phyloP scores from a whole-genome alignment of 140 eudicot genomes.

The Anethum foeniculum region DNA sequence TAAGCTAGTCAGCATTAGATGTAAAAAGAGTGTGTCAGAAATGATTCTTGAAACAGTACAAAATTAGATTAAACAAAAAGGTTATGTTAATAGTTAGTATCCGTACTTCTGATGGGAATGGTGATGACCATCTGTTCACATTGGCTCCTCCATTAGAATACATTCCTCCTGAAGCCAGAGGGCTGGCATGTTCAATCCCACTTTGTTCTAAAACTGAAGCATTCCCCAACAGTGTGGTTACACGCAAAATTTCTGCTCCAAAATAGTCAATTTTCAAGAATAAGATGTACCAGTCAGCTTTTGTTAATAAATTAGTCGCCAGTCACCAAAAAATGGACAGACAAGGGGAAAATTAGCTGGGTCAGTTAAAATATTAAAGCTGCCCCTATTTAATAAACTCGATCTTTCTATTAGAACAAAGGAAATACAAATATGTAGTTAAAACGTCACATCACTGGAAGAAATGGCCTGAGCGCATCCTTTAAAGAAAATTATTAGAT shows the following conservation, averaged over 20 bases:
- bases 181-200: slow-evolving; percentile 99
- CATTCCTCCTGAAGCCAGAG: slow-evolving; percentile 99
- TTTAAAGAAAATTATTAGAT: neutral
- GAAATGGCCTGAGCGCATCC: neutral
- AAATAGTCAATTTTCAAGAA: slow-evolving; percentile 97
- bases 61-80: slow-evolving; percentile 66
- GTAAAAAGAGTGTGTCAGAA: slow-evolving; percentile 28
- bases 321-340: slow-evolving; percentile 69
- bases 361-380: slow-evolving; percentile 48
- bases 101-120: slow-evolving; percentile 99
- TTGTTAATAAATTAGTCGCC: slow-evolving; percentile 60
- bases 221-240: slow-evolving; percentile 99
- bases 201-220: slow-evolving; percentile 98
- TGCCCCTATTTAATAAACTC: slow-evolving; percentile 29
- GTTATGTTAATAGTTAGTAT: slow-evolving; percentile 99
- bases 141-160: slow-evolving; percentile 90
- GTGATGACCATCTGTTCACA: slow-evolving; percentile 97
- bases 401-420: slow-evolving; percentile 16
- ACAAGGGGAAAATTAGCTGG: slow-evolving; percentile 40
- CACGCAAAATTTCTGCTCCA: slow-evolving; percentile 99
- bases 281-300: slow-evolving; percentile 98
- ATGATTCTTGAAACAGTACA: slow-evolving; percentile 56
- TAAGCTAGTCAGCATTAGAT: slow-evolving; percentile 7
- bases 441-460: neutral
- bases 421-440: slow-evolving; percentile 11